Percentiles rank a stretch among this genome's conserved stretches.
These are phyloP conservation scores for Phanerochaete sordida DNA, from an alignment of 768 basidiomycete species.

Conservation along the genomic window DNA sequence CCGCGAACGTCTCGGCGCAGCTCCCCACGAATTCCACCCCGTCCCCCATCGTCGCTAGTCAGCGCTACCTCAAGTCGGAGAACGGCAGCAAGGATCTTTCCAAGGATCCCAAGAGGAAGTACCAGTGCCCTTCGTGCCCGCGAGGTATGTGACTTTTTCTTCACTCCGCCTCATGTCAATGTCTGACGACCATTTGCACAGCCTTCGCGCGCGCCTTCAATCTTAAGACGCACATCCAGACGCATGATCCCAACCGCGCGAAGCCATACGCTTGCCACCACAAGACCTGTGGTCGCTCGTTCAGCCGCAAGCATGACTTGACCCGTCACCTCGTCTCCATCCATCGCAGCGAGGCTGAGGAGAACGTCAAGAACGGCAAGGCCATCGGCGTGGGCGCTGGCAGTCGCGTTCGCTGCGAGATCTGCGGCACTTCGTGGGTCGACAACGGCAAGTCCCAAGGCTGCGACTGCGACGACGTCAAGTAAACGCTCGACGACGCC, in stretches of 20 bases:
- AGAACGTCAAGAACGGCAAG: slow-evolving; percentile 28
- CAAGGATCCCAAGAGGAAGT: slow-evolving; percentile 72
- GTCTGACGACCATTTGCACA: slow-evolving; percentile 25
- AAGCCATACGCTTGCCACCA: slow-evolving; percentile 91
- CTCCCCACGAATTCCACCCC: slow-evolving; percentile 43
- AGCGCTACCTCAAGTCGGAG: slow-evolving; percentile 22
- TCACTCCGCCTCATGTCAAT: neutral
- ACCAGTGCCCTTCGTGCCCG: slow-evolving; percentile 71
- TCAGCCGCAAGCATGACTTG: slow-evolving; percentile 92
- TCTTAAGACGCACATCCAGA: slow-evolving; percentile 92
- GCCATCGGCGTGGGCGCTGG: slow-evolving; percentile 70
- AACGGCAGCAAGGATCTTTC: slow-evolving; percentile 32
- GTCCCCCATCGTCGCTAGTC: slow-evolving; percentile 22
- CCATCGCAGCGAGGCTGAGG: slow-evolving; percentile 60
- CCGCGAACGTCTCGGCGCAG: slow-evolving; percentile 50
- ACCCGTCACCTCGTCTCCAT: slow-evolving; percentile 87
- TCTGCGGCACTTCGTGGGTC: slow-evolving; percentile 67
- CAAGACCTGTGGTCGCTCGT: slow-evolving; percentile 80
- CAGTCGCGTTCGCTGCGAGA: slow-evolving; percentile 65
- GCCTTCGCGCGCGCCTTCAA: slow-evolving; percentile 95
- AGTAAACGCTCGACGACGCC: slow-evolving; percentile 20
- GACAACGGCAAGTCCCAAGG: slow-evolving; percentile 38
- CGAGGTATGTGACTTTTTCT: slow-evolving; percentile 45
- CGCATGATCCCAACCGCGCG: slow-evolving; percentile 87
- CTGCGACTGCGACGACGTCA: slow-evolving; percentile 44